A percentile compares a stretch with the other conserved stretches of the same genome.
Evolutionary conservation across 2,329 filamentous ascomycete genomes (phyloP).

Genomic region (Zasmidium angulare): DNA sequence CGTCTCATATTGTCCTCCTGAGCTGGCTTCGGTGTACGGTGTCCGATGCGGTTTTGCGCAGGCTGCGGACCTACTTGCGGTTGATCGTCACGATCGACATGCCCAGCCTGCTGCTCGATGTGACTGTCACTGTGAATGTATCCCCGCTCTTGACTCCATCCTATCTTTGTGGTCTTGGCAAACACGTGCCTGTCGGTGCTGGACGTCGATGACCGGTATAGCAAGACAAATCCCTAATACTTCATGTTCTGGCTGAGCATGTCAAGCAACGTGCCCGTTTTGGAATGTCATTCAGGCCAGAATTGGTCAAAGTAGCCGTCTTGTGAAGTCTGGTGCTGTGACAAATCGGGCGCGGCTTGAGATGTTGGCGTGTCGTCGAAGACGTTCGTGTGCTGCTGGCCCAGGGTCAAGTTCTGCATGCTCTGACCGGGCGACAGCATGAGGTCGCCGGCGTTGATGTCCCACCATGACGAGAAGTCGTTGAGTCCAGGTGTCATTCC

Average conservation of each 20-base stretch:
- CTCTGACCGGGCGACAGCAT: neutral
- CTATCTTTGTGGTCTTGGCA: no score
- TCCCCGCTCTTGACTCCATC: no score
- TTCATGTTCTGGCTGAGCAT: neutral
- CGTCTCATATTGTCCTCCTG: no score
- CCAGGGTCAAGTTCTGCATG: neutral
- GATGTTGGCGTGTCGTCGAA: neutral
- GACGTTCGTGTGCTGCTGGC: neutral
- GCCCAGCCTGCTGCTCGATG: no score
- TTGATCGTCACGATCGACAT: no score
- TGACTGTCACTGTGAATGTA: no score
- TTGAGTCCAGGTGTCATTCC: neutral
- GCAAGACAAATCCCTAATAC: neutral
- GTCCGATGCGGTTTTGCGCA: neutral
- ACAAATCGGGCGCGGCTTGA: neutral
- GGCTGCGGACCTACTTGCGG: neutral
- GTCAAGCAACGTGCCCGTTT: neutral
- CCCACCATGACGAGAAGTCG: conserved; percentile 1
- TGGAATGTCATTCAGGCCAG: neutral
- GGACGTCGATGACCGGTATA: no score
- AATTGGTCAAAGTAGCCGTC: conserved; percentile 1
- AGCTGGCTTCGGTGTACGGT: no score
- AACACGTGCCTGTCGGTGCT: no score
- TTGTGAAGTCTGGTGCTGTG: neutral
- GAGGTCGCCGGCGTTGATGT: neutral